Conservation (phyloP, 345 rosid genomes). For the Salix koriyanagi region DNA sequence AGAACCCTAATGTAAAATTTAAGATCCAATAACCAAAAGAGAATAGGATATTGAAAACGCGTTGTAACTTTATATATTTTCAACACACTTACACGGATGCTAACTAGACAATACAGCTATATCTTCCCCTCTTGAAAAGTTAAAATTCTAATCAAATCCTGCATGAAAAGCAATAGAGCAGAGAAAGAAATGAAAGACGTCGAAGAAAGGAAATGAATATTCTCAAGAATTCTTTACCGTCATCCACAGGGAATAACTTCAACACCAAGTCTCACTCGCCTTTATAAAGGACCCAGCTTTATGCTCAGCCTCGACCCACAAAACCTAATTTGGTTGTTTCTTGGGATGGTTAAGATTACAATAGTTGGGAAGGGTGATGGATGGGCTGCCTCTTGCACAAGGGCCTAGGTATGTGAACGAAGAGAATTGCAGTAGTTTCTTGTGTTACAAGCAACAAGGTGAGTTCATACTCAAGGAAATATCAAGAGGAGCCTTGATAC, state of each 20-base stretch:
- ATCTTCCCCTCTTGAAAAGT: too few species aligned
- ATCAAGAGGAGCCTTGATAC: conserved; percentile 35
- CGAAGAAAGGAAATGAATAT: background rate
- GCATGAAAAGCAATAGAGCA: too few species aligned
- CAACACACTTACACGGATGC: too few species aligned
- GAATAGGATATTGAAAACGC: too few species aligned
- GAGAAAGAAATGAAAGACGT: background rate
- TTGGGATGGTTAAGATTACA: conserved; percentile 50
- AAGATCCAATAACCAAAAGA: too few species aligned
- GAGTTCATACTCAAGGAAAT: conserved; percentile 48
- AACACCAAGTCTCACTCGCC: background rate
- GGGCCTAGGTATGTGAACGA: conserved; percentile 27
- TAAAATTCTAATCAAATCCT: too few species aligned
- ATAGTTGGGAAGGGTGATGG: conserved; percentile 54
- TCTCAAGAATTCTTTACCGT: background rate
- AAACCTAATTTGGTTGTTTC: background rate
- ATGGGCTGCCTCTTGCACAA: conserved; percentile 50
- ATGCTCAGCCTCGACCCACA: background rate
- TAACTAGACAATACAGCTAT: too few species aligned
- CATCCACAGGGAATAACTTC: background rate
- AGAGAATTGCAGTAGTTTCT: conserved; percentile 16
- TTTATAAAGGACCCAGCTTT: background rate
- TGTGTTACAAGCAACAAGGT: conserved; percentile 47
- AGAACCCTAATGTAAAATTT: too few species aligned
- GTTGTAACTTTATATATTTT: too few species aligned